Evolutionary conservation across 371 early-diverging fungal genomes (phyloP).

Genomic region (Mucor indicus): DNA sequence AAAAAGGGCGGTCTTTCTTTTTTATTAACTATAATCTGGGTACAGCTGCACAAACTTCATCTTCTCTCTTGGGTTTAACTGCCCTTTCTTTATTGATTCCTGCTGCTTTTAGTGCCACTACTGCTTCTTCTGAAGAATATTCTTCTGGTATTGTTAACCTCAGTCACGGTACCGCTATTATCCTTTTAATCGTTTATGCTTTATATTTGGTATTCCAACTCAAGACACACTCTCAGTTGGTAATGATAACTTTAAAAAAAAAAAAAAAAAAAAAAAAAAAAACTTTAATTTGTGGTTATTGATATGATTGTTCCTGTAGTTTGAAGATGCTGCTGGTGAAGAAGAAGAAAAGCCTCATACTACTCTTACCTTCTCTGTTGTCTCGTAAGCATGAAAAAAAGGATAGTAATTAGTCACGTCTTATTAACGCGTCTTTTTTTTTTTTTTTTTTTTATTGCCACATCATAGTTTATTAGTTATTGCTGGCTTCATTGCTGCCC

Average conservation of each 20-base stretch:
- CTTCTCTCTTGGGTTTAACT: slow-evolving; percentile 75
- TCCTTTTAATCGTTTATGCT: slow-evolving; percentile 72
- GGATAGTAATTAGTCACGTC: not conserved
- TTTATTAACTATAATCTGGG: not conserved
- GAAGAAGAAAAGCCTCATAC: slow-evolving; percentile 52
- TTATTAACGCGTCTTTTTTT: not conserved
- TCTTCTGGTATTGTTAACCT: slow-evolving; percentile 53
- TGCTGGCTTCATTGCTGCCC: slow-evolving; percentile 65
- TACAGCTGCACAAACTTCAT: slow-evolving; percentile 72
- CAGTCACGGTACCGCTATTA: slow-evolving; percentile 70
- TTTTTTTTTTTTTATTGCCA: too few species aligned
- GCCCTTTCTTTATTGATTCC: slow-evolving; percentile 77
- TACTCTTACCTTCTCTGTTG: slow-evolving; percentile 43
- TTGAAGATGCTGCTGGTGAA: slow-evolving; percentile 49
- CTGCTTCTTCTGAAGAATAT: slow-evolving; percentile 26
- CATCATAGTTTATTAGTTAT: slow-evolving; percentile 39
- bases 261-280: too few species aligned
- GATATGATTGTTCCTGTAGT: slow-evolving; percentile 21
- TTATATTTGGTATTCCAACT: slow-evolving; percentile 78
- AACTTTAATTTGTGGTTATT: too few species aligned
- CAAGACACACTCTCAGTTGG: slow-evolving; percentile 66
- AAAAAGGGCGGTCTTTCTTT: not conserved
- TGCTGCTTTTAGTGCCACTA: slow-evolving; percentile 64
- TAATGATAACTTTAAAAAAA: too few species aligned
- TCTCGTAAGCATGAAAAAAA: slow-evolving; percentile 19